These are phyloP conservation scores for Zygosaccharomyces kombuchaensis DNA, from an alignment of 805 yeast genomes.

Conservation along the genomic window DNA sequence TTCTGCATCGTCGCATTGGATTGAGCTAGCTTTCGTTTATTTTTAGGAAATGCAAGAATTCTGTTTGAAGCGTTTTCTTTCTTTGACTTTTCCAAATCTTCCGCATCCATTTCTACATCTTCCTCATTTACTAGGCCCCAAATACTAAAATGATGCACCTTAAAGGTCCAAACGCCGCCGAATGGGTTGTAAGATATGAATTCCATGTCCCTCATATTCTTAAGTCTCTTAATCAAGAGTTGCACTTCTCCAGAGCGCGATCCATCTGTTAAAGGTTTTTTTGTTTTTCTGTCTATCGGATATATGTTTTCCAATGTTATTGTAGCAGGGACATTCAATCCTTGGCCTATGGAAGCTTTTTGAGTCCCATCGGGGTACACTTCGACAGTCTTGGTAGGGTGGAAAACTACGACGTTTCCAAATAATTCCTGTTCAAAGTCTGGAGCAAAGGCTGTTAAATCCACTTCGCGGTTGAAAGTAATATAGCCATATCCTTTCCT, in stretches of 20 bases:
- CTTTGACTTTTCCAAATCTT: constrained; percentile 31
- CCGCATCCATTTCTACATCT: constrained; percentile 52
- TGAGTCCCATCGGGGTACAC: constrained; percentile 54
- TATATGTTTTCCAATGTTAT: constrained; percentile 59
- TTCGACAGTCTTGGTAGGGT: constrained; percentile 46
- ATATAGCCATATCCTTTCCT: constrained; percentile 65
- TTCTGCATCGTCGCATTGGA: constrained; percentile 1
- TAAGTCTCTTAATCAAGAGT: constrained; percentile 47
- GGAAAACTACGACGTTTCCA: constrained; percentile 45
- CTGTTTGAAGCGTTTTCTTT: constrained; percentile 10
- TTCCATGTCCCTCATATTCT: constrained; percentile 62
- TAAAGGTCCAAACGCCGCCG: constrained; percentile 71
- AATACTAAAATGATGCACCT: constrained; percentile 85
- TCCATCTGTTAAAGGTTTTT: constrained; percentile 27
- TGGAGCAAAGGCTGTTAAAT: constrained; percentile 49
- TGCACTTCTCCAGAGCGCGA: constrained; percentile 41
- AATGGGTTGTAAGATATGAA: constrained; percentile 76
- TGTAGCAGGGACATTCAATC: constrained; percentile 73
- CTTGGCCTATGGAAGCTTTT: constrained; percentile 62
- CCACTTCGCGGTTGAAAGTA: constrained; percentile 64
- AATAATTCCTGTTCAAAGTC: constrained; percentile 35
- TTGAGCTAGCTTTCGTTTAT: constrained; percentile 13
- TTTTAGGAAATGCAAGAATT: constrained; percentile 7
- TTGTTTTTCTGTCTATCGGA: constrained; percentile 40
- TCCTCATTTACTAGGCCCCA: constrained; percentile 85